phyloP scores from a whole-genome alignment of 2,329 filamentous ascomycete species.

The Neonectria ditissima region DNA sequence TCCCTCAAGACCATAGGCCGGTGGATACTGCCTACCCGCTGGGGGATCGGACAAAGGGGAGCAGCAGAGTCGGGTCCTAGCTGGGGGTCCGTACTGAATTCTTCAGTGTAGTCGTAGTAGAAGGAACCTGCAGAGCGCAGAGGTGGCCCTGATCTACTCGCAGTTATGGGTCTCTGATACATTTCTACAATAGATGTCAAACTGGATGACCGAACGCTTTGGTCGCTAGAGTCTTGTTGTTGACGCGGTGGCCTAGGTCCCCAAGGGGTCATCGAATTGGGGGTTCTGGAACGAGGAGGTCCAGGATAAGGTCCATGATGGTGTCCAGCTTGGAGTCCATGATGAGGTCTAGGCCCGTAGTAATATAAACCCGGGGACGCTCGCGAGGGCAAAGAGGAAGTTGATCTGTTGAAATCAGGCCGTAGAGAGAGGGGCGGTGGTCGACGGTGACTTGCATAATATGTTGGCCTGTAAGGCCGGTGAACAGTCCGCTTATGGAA shows the following conservation, averaged over 20 bases:
- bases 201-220: slow-evolving; percentile 58
- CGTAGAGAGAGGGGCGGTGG: slow-evolving; percentile 55
- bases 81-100: slow-evolving; percentile 55
- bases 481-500: slow-evolving; percentile 58
- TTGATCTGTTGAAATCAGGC: slow-evolving; percentile 55
- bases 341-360: slow-evolving; percentile 25
- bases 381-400: slow-evolving; percentile 52
- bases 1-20: slow-evolving; percentile 45
- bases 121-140: slow-evolving; percentile 52
- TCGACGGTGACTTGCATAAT: slow-evolving; percentile 51
- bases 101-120: slow-evolving; percentile 67
- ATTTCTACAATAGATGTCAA: slow-evolving; percentile 64
- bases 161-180: slow-evolving; percentile 51
- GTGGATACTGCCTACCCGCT: slow-evolving; percentile 38
- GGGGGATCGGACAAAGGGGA: slow-evolving; percentile 49
- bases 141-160: slow-evolving; percentile 43
- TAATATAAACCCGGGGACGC: slow-evolving; percentile 44
- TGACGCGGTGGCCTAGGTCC: slow-evolving; percentile 47
- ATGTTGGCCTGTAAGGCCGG: slow-evolving; percentile 55
- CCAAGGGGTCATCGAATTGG: slow-evolving; percentile 49
- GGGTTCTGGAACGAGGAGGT: slow-evolving; percentile 50
- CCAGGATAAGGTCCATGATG: slow-evolving; percentile 31
- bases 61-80: slow-evolving; percentile 28
- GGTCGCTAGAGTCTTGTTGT: slow-evolving; percentile 50
- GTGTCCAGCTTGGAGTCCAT: slow-evolving; percentile 26